Evolutionary conservation across 1,284 basidiomycete species (phyloP), one percentile per base, ranked within the genome.

Genomic region (Pholiota adiposa): DNA sequence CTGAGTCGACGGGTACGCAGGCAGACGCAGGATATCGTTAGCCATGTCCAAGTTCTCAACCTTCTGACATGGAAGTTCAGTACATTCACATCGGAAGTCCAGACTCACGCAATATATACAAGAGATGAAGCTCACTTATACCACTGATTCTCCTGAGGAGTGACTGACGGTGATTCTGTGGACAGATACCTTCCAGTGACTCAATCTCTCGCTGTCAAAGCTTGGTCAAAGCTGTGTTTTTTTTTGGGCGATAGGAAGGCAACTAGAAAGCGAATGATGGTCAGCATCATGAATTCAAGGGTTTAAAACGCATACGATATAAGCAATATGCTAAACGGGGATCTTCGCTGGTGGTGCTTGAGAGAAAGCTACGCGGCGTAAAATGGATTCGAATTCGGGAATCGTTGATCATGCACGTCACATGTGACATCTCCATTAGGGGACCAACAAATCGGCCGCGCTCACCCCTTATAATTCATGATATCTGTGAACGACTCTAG

Each of bases 1-100:
- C 8, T 77, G 71, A 1, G 73, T 70, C 1, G 86, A 83, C 18
- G 88, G 89, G 69, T 85, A 90, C 1, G 68, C 59, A 2, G 78
- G 65, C n/a, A 72, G 62, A 31, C 58, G 53, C 25, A 61, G 54
- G 36, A 65, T 43, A 34, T 62, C 60, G 51, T 49, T 57, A 21
- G 59, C 23, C 65, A 63, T 63, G 3, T n/a, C 44, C 21, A 18
- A n/a, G 9, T 23, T 34, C 5, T 14, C 19, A 21, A 27, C 33
- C 23, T 34, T 34, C 11, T 11, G 9, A 8, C 18, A 16, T 36
- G 31, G 19, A 25, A 16, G 50, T 38, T 34, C 23, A n/a, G 16
- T 12, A 31, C 8, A 40, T 4, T 50, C 31, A 38, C 11, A 1
- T 36, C 16, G 18, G 0, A 21, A n/a, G 31, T 14, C 19, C 12